phyloP scores from a whole-genome alignment of 2,329 filamentous ascomycete species.

The Penicillium sp. region DNA sequence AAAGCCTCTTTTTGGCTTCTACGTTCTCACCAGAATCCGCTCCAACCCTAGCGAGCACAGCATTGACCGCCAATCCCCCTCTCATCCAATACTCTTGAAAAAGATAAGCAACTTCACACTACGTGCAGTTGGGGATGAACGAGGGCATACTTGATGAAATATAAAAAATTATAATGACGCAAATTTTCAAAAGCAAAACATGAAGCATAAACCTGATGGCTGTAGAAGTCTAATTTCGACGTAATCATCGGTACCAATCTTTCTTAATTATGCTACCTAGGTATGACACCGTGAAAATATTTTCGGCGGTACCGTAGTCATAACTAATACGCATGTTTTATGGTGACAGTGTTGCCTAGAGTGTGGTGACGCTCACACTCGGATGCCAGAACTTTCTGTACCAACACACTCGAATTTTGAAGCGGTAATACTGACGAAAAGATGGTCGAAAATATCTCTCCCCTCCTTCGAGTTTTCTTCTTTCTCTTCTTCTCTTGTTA shows the following conservation, averaged over 20 bases:
- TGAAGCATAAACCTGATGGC: no score
- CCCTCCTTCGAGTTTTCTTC: not conserved
- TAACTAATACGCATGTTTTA: not conserved
- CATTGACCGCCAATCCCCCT: not conserved
- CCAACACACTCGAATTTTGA: not conserved
- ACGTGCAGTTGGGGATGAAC: not conserved
- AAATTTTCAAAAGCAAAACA: no score
- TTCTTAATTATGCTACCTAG: no score
- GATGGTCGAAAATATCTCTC: not conserved
- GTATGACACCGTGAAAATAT: no score
- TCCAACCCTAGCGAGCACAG: constrained; percentile 1
- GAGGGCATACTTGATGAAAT: not conserved
- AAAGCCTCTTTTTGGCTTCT: constrained; percentile 37
- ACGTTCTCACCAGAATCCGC: constrained; percentile 9
- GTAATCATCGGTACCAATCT: not conserved
- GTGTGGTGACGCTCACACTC: not conserved
- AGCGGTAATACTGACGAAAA: constrained; percentile 13
- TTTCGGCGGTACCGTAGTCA: not conserved
- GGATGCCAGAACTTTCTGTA: not conserved
- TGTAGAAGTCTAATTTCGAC: not conserved
- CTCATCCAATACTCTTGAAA: constrained; percentile 1
- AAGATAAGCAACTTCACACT: constrained; percentile 3
- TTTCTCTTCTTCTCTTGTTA: not conserved
- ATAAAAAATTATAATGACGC: not conserved
- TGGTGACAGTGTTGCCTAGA: constrained; percentile 1